Conservation (phyloP, 2,329 filamentous ascomycete genomes). For the Colletotrichum karsti region DNA sequence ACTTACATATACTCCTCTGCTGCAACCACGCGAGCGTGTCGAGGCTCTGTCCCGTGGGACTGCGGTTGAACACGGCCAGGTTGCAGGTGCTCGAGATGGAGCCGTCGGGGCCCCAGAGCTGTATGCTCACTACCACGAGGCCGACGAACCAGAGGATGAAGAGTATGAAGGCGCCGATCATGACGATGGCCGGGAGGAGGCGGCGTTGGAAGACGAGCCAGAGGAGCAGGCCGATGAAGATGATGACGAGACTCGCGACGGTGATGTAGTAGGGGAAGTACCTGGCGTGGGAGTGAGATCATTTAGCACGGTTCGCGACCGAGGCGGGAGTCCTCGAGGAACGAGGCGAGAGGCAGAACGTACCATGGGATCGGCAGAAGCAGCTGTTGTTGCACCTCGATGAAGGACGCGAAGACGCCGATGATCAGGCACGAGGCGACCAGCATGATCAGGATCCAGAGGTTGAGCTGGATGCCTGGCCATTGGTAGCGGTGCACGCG, state of each 20-base stretch:
- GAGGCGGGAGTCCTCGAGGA: neutral
- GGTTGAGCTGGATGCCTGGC: conserved; percentile 72
- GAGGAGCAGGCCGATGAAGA: conserved; percentile 73
- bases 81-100: conserved; percentile 69
- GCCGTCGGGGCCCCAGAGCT: conserved; percentile 69
- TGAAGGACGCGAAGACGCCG: conserved; percentile 68
- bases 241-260: conserved; percentile 64
- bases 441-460: conserved; percentile 75
- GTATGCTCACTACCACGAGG: conserved; percentile 67
- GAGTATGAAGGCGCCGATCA: conserved; percentile 71
- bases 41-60: conserved; percentile 58
- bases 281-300: no score
- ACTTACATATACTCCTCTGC: conserved; percentile 70
- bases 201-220: conserved; percentile 69
- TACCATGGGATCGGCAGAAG: conserved; percentile 68
- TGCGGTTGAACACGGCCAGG: conserved; percentile 61
- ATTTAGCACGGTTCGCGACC: neutral
- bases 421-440: conserved; percentile 66
- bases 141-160: conserved; percentile 76
- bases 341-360: conserved; percentile 31
- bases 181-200: conserved; percentile 68
- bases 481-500: conserved; percentile 71
- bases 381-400: conserved; percentile 65
- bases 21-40: conserved; percentile 70
- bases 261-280: conserved; percentile 75